Evolutionary conservation across 192 early-diverging fungal genomes (phyloP), one percentile per base, ranked within the genome.

Genomic region (Coemansia sp.): DNA sequence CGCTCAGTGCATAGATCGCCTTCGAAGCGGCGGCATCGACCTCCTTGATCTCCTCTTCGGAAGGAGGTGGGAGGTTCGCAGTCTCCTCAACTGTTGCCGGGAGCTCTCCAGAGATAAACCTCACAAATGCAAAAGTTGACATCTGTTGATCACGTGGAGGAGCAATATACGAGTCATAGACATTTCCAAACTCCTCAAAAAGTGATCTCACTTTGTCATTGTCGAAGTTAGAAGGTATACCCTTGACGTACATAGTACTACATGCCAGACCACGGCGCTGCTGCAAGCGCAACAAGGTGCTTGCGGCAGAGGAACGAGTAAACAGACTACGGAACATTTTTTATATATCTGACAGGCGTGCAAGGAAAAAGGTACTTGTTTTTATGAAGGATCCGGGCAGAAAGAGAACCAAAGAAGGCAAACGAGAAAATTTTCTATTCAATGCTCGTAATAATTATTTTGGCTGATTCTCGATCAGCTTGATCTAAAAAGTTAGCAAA

Each of bases 261-360:
- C 49, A 66, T 23, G 76, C 76, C 32, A 78, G 60, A 41, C 60
- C 61, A 55, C 76, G 76, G 54, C 24, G 49, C 62, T 74, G 75
- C 62, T 64, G 63, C 30, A 26, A 34, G 19, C 9, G 54, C 5
- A 38, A 55, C 27, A 69, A 14, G 59, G 67, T 58, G 23, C n/a
- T 19, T 26, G 41, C 27, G 4, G 76, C 56, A 31, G 62, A 53
- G 22, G 76, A 60, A 58, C 70, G 70, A 30, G 65, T 49, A n/a
- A 69, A 52, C 47, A 61, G 34, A 60, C 54, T 59, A 49, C 69
- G 67, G 64, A 78, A 73, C 76, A 78, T 78, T 50, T 64, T 63
- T 60, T 24, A n/a, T 56, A 32, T 5, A 31, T 31, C 30, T 34
- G 19, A 56, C n/a, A 26, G 30, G 19, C 4, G 31, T 32, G 55